Evolutionary conservation across 2,329 filamentous ascomycete species (phyloP).

Genomic region (Hortaea werneckii): DNA sequence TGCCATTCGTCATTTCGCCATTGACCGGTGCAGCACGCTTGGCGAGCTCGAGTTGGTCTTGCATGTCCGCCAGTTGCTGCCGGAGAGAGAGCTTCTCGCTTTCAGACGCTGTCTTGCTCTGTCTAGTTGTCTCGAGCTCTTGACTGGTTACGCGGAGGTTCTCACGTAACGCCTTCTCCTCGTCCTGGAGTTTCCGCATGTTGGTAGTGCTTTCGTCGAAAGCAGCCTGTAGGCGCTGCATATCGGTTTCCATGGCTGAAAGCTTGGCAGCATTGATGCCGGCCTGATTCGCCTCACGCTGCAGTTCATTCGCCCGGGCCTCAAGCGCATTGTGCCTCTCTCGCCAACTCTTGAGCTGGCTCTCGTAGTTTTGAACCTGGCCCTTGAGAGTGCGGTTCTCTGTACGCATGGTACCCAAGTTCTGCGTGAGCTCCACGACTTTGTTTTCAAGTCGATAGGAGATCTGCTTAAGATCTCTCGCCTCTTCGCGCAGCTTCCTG

Average conservation of each 20-base stretch:
- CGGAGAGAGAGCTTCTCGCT: conserved; percentile 75
- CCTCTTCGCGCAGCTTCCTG: conserved; percentile 87
- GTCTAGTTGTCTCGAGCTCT: conserved; percentile 70
- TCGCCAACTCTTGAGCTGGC: conserved; percentile 93
- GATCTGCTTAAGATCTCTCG: conserved; percentile 96
- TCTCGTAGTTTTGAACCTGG: conserved; percentile 92
- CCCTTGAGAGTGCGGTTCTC: conserved; percentile 84
- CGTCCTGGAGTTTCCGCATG: conserved; percentile 88
- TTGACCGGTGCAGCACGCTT: conserved; percentile 68
- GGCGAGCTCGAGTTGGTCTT: conserved; percentile 84
- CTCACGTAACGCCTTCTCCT: conserved; percentile 77
- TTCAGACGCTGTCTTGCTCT: conserved; percentile 66
- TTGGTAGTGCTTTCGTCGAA: conserved; percentile 86
- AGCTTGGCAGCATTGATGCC: conserved; percentile 88
- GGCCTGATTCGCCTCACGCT: conserved; percentile 93
- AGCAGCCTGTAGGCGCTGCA: conserved; percentile 78
- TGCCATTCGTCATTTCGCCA: conserved; percentile 56
- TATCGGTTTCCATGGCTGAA: conserved; percentile 87
- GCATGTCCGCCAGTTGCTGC: conserved; percentile 79
- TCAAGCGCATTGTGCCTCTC: conserved; percentile 84
- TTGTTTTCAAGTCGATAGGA: conserved; percentile 99
- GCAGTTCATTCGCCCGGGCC: conserved; percentile 81
- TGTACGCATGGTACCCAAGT: conserved; percentile 79
- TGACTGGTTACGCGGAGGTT: conserved; percentile 67
- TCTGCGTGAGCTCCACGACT: conserved; percentile 95